Percentiles rank a stretch among this genome's conserved stretches.
These are phyloP conservation scores for Ploettnerulaceae sp. DNA, from an alignment of 2,329 filamentous ascomycete species.

Conservation along the genomic window DNA sequence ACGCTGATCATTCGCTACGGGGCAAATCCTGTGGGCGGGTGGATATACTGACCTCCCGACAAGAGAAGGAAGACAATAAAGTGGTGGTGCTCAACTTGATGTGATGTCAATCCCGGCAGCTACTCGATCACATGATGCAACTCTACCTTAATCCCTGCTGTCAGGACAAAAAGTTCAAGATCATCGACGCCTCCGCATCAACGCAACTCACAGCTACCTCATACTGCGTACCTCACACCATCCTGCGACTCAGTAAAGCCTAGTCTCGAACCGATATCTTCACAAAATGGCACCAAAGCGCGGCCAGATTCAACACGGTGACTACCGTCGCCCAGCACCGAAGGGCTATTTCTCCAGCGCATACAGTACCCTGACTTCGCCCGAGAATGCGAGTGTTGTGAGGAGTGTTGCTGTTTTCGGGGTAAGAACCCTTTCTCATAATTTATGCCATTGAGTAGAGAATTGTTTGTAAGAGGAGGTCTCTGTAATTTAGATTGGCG, in stretches of 20 bases:
- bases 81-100: no score
- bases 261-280: neutral
- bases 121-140: no score
- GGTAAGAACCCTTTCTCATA: conserved; percentile 45
- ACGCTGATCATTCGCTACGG: no score
- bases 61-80: no score
- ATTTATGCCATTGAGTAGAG: neutral
- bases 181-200: neutral
- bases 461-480: neutral
- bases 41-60: no score
- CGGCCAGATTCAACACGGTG: conserved; percentile 45
- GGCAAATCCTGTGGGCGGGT: no score
- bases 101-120: neutral
- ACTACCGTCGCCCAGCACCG: conserved; percentile 37
- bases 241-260: neutral
- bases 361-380: conserved; percentile 58
- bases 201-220: neutral
- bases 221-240: neutral
- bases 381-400: conserved; percentile 66
- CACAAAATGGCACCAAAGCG: conserved; percentile 58
- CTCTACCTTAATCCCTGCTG: neutral
- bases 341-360: conserved; percentile 53
- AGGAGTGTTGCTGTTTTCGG: conserved; percentile 64
- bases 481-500: neutral
- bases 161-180: neutral